Conservation (phyloP, 345 rosid genomes). For the Adansonia digitata region DNA sequence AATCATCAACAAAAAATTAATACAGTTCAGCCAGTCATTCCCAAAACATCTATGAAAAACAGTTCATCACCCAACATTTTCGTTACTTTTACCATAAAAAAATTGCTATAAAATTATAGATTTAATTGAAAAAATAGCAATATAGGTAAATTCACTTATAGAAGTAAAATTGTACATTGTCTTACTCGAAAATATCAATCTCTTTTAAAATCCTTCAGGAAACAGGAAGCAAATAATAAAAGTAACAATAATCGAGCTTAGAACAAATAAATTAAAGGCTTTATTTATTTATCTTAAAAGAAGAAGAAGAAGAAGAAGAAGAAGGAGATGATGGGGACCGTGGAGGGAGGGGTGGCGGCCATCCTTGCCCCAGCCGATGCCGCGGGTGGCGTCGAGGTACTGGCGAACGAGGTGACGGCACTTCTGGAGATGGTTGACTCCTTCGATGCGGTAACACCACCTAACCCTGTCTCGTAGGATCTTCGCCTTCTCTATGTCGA, state of each 20-base stretch:
- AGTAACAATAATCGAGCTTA: background rate
- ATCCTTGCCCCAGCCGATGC: conserved; percentile 98
- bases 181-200: background rate
- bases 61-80: background rate
- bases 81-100: background rate
- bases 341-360: conserved; percentile 87
- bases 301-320: background rate
- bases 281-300: background rate
- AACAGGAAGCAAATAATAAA: background rate
- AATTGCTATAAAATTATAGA: background rate
- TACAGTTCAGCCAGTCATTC: background rate
- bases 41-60: background rate
- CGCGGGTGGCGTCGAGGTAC: conserved; percentile 95
- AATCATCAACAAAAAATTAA: conserved; percentile 5
- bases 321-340: conserved; percentile 31
- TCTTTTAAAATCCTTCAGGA: background rate
- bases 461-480: conserved; percentile 76
- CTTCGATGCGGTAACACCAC: conserved; percentile 99
- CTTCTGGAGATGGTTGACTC: conserved; percentile 91
- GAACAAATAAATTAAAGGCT: background rate
- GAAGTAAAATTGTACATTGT: background rate
- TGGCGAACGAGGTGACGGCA: conserved; percentile 92
- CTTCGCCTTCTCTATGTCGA: conserved; percentile 95
- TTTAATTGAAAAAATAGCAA: background rate
- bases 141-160: background rate